These are phyloP conservation scores for Trichophyton rubrum DNA, from an alignment of 2,329 filamentous ascomycete species.

Conservation along the genomic window DNA sequence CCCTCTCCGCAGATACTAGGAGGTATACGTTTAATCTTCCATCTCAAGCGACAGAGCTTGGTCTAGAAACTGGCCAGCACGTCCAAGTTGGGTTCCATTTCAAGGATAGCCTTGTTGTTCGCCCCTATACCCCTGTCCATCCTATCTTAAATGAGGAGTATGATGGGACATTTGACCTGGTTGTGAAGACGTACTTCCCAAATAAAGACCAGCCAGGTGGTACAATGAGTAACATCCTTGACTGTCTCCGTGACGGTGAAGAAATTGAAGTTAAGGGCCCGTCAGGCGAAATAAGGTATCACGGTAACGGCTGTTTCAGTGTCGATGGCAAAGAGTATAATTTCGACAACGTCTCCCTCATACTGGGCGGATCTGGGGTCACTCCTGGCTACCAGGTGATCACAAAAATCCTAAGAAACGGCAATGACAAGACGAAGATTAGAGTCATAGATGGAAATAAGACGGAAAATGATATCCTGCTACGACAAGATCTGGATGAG, in stretches of 20 bases:
- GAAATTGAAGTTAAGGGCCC: constrained; percentile 42
- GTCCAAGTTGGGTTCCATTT: constrained; percentile 43
- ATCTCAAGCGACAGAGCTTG: constrained; percentile 29
- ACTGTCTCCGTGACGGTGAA: constrained; percentile 38
- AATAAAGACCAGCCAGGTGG: constrained; percentile 38
- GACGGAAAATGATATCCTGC: constrained; percentile 36
- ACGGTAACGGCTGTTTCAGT: constrained; percentile 35
- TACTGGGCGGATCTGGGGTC: constrained; percentile 41
- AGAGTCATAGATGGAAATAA: constrained; percentile 40
- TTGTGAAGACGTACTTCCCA: constrained; percentile 43
- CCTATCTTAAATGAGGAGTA: constrained; percentile 27
- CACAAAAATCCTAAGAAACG: constrained; percentile 28
- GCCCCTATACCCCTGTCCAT: constrained; percentile 40
- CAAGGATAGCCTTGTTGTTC: constrained; percentile 39
- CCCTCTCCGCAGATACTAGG: constrained; percentile 34
- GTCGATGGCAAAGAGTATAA: constrained; percentile 31
- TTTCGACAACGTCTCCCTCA: constrained; percentile 37
- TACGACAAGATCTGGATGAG: constrained; percentile 32
- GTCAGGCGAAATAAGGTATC: constrained; percentile 40
- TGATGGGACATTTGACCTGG: constrained; percentile 38
- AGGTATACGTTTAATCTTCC: constrained; percentile 39
- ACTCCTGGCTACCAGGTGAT: constrained; percentile 43
- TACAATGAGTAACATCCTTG: constrained; percentile 43
- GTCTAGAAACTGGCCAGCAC: constrained; percentile 41
- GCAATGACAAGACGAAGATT: constrained; percentile 28